Base-by-base conservation (phyloP, 2,329 filamentous ascomycete species). In the Cadophora gregata region DNA sequence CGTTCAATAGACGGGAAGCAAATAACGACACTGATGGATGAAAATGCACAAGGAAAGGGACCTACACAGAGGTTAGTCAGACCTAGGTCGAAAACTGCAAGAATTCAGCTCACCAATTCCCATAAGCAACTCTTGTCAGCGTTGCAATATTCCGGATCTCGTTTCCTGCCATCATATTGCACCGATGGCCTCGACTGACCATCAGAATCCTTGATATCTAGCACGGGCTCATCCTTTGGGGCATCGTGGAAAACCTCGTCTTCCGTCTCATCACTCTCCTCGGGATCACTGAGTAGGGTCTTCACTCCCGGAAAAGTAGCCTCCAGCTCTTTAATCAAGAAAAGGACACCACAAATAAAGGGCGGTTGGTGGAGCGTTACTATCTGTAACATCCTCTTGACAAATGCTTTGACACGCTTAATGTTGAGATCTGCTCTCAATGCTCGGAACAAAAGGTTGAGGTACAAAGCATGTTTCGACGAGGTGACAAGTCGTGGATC, bases 61-160 rank as follows among this genome's bases (percentile, higher is more conserved):
- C 77, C 80, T 81, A 59, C 38, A n/a, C 63, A 67, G 25, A 16
- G 14, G 36, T 75, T 65, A 73, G 67, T 47, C 8, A 25, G n/a
- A n/a, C n/a, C n/a, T 19, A 31, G n/a, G 58, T 63, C 21, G 14
- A 9, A 24, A 4, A n/a, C 19, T 7, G 24, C 10, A 42, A 59
- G 25, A 19, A 63, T 6, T 38, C 6, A 47, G 66, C 86, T 79
- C 80, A 96, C 84, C 68, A 97, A 78, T 78, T 99, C 96, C 96
- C 96, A 99, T 9, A 98, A 82, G 80, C 94, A 97, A 74, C 91
- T 96, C 71, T 89, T 86, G 70, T 97, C 93, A n/a, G 96, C 96
- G 77, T 96, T 94, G 80, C 93, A 93, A 79, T 96, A 90, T 77
- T 94, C 92, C 0, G 96, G 96, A 73, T 97, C 90, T 75, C 96